Conservation (phyloP, 495 filamentous ascomycete species). For the Neurospora intermedia region DNA sequence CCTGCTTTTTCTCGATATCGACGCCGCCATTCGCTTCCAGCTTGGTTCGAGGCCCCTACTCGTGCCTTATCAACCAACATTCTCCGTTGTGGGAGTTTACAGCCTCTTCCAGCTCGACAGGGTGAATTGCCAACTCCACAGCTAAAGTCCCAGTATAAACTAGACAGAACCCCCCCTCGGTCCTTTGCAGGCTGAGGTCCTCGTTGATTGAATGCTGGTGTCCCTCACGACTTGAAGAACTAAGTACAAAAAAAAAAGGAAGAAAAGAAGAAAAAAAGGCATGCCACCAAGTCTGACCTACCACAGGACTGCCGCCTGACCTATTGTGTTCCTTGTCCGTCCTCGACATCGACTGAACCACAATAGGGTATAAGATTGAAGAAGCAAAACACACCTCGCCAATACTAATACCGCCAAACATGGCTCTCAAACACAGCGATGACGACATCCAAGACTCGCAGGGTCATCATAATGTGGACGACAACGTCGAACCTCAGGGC, state of each 20-base stretch:
- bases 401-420: neutral
- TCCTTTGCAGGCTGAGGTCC: neutral
- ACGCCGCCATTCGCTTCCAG: neutral
- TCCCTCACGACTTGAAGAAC: neutral
- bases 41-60: neutral
- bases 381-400: neutral
- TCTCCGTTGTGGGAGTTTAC: neutral
- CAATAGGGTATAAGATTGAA: neutral
- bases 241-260: neutral
- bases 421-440: neutral
- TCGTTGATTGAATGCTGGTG: neutral
- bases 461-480: neutral
- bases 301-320: neutral
- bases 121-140: neutral
- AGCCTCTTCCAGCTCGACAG: neutral
- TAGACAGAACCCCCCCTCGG: neutral
- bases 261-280: neutral
- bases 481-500: neutral
- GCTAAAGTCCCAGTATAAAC: neutral
- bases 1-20: neutral
- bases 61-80: neutral
- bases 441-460: neutral
- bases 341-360: neutral
- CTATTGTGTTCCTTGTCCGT: neutral
- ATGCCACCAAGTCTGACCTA: neutral